phyloP scores from a whole-genome alignment of 768 basidiomycete genomes.

The Mycena galopus region DNA sequence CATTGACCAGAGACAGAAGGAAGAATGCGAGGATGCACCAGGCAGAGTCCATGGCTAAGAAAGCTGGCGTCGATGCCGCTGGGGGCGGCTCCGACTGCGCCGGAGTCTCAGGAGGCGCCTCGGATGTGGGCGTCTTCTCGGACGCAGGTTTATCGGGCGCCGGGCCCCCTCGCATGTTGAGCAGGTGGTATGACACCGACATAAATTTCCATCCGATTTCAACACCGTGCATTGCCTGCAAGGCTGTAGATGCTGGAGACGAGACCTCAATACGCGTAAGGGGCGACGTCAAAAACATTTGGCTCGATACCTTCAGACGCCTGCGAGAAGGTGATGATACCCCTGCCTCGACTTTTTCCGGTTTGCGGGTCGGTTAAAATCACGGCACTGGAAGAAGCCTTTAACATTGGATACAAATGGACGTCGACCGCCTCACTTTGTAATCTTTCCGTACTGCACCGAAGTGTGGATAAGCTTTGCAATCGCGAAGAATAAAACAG shows the following conservation, averaged over 20 bases:
- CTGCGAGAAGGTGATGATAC: slow-evolving; percentile 20
- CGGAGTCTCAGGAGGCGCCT: too few relatives aligned
- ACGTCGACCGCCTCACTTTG: neutral
- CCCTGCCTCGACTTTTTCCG: slow-evolving; percentile 26
- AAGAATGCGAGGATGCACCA: too few relatives aligned
- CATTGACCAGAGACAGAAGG: too few relatives aligned
- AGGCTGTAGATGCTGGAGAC: slow-evolving; percentile 14
- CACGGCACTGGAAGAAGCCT: slow-evolving; percentile 10
- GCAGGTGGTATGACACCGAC: slow-evolving; percentile 8
- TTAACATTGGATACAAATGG: neutral
- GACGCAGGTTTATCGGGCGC: neutral
- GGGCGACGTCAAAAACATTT: too few relatives aligned
- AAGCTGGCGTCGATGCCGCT: too few relatives aligned
- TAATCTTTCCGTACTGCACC: slow-evolving; percentile 23
- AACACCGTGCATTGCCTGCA: slow-evolving; percentile 20
- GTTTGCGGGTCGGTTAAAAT: slow-evolving; percentile 12
- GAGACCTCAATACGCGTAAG: neutral
- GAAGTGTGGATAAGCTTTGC: neutral
- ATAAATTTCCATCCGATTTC: slow-evolving; percentile 17
- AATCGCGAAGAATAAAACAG: neutral
- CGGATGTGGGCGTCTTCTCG: neutral
- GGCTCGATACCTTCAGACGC: slow-evolving; percentile 24
- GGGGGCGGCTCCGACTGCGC: too few relatives aligned
- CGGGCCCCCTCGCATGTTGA: neutral
- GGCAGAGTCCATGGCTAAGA: too few relatives aligned